Evolutionary conservation across 192 early-diverging fungal genomes (phyloP).

Genomic region (Podila verticillata): DNA sequence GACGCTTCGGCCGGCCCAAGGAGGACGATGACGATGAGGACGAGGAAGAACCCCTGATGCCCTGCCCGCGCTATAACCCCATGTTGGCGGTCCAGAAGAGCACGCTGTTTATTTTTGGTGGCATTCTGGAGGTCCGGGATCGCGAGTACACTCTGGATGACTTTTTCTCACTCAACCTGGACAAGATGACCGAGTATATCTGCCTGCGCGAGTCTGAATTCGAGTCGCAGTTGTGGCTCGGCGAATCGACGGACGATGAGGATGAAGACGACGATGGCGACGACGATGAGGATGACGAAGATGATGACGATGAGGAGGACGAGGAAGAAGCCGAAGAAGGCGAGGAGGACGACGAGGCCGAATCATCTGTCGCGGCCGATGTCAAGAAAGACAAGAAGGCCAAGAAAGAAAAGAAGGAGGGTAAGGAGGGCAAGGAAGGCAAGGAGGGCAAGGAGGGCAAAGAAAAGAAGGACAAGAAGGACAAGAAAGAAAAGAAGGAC

Average conservation of each 20-base stretch:
- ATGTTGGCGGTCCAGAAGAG: constrained; percentile 70
- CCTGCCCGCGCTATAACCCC: constrained; percentile 72
- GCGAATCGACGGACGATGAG: constrained; percentile 58
- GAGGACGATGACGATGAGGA: constrained; percentile 30
- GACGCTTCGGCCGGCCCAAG: background rate
- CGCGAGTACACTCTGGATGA: constrained; percentile 71
- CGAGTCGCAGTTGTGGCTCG: constrained; percentile 57
- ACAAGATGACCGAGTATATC: constrained; percentile 71
- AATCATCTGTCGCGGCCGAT: constrained; percentile 2
- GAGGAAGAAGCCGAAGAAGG: constrained; percentile 20
- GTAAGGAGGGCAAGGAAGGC: constrained; percentile 17
- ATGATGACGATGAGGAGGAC: constrained; percentile 60
- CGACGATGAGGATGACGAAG: constrained; percentile 53
- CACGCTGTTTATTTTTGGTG: constrained; percentile 69
- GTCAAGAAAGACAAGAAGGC: constrained; percentile 18
- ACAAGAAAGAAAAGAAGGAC: constrained; percentile 43
- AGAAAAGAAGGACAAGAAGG: constrained; percentile 26
- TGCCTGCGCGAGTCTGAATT: constrained; percentile 58
- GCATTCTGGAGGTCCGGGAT: constrained; percentile 69
- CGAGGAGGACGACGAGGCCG: constrained; percentile 13
- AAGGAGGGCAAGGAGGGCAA: constrained; percentile 21
- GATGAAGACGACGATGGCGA: constrained; percentile 59
- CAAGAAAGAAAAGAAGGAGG: constrained; percentile 19
- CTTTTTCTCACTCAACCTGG: constrained; percentile 71
- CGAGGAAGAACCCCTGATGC: constrained; percentile 48